These are phyloP conservation scores for Rutidosis leptorrhynchoides DNA, from an alignment of 129 eudicot species.

Conservation along the genomic window DNA sequence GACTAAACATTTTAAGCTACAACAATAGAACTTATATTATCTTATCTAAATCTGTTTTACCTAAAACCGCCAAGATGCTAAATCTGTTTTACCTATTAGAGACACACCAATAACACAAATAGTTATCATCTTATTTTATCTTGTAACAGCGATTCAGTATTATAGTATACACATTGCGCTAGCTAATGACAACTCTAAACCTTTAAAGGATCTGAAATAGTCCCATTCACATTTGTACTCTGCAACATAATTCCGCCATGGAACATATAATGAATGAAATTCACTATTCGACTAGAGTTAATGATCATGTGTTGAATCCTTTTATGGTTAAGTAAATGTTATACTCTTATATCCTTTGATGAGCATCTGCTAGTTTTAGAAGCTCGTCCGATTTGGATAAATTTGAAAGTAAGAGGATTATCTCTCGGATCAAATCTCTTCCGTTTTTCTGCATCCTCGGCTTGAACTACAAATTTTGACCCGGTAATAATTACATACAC, in stretches of 20 bases:
- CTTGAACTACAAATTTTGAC: slow-evolving; percentile 36
- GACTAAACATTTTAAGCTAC: background rate
- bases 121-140: background rate
- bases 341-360: slow-evolving; percentile 55
- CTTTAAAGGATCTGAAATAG: too few species aligned
- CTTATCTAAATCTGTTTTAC: too few species aligned
- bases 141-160: background rate
- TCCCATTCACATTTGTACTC: background rate
- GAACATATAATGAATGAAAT: too few species aligned
- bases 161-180: too few species aligned
- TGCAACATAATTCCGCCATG: background rate
- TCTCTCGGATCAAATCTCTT: slow-evolving; percentile 73
- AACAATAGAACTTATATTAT: background rate
- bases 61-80: background rate
- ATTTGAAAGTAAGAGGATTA: slow-evolving; percentile 65
- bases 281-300: too few species aligned
- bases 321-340: background rate
- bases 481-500: too few species aligned
- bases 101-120: background rate
- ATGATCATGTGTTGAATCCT: background rate
- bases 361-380: slow-evolving; percentile 83
- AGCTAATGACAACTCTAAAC: too few species aligned
- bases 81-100: background rate
- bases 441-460: slow-evolving; percentile 58
- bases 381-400: slow-evolving; percentile 86